Base-by-base conservation (phyloP, 306 rosid genomes). In the Trifolium pratense region DNA sequence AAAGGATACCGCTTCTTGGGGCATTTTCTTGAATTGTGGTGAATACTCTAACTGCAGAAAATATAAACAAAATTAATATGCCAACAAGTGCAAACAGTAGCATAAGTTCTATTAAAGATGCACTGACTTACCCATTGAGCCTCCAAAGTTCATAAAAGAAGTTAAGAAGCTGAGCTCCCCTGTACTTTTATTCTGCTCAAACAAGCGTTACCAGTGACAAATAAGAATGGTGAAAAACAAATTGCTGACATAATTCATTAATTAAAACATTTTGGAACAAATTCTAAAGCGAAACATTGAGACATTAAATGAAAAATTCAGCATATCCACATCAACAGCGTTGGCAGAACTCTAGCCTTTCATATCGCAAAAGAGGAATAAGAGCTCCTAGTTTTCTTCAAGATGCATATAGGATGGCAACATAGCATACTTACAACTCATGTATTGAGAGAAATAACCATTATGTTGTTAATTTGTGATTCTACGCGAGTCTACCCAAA, bases 161-260 rank as follows among this genome's bases (percentile, higher is more conserved):
- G 99, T 95, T 80, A 95, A 65, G 88, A 91, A 91, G 91, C 99
- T 95, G 76, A 95, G 99, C 85, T 95, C 90, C 76, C 97, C 99
- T 2, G 99, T 91, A 75, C 97, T 91, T 82, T 88, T 95, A 75
- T 81, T 95, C 99, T 91, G 96, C 74, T 45, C 74, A 81, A 59
- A 71, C 73, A 75, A 84, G 18, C 76, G 20, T 75, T 71, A 79
- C 70, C 52, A 78, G 25, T 64, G 70, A 71, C 42, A 32, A 65
- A 52, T 77, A 51, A 70, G 75, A 21, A 75, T 16, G 42, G 68
- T 37, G 75, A 71, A 76, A 62, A 76, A 62, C 74, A 65, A 73
- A 49, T 20, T 63, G 49, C 58, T 36, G 25, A 66, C 66, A 64
- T 52, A 57, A 62, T 73, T 68, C 70, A 73, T 62, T 58, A 68